These are phyloP conservation scores for Metschnikowia koreensis DNA, from an alignment of 805 yeast genomes.

Conservation along the genomic window DNA sequence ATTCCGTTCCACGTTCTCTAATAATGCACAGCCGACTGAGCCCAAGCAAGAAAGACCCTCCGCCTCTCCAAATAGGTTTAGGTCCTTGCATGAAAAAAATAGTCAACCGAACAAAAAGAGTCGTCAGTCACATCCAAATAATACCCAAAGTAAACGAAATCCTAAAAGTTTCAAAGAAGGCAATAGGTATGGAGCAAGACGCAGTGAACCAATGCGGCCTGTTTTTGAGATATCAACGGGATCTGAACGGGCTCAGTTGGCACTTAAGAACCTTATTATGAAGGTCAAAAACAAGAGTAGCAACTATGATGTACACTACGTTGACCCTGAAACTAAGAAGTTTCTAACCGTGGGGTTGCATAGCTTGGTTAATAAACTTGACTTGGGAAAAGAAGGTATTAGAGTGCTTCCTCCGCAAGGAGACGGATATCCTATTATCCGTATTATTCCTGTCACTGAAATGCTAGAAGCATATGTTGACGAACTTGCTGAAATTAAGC, in stretches of 20 bases:
- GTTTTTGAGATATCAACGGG: constrained; percentile 26
- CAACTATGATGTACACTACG: constrained; percentile 26
- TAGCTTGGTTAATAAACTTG: constrained; percentile 32
- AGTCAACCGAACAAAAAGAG: not conserved
- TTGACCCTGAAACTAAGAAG: constrained; percentile 25
- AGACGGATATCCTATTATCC: constrained; percentile 28
- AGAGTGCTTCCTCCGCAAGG: constrained; percentile 20
- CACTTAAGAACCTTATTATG: constrained; percentile 25
- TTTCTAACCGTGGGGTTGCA: constrained; percentile 25
- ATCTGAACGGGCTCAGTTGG: constrained; percentile 28
- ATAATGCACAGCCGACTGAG: not conserved
- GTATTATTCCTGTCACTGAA: constrained; percentile 23
- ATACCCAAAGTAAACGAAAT: not conserved
- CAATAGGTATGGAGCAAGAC: constrained; percentile 5
- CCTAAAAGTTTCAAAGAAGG: not conserved
- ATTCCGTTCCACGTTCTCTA: constrained; percentile 2
- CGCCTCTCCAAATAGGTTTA: constrained; percentile 5
- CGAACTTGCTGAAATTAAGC: constrained; percentile 31
- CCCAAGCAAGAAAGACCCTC: not conserved
- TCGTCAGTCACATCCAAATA: not conserved
- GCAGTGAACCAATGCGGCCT: constrained; percentile 1
- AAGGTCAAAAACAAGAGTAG: constrained; percentile 21
- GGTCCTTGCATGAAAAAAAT: constrained; percentile 3
- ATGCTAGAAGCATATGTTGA: constrained; percentile 35
- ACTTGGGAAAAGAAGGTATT: constrained; percentile 27